phyloP scores from a whole-genome alignment of 345 rosid species.

The Ceriops decandra region DNA sequence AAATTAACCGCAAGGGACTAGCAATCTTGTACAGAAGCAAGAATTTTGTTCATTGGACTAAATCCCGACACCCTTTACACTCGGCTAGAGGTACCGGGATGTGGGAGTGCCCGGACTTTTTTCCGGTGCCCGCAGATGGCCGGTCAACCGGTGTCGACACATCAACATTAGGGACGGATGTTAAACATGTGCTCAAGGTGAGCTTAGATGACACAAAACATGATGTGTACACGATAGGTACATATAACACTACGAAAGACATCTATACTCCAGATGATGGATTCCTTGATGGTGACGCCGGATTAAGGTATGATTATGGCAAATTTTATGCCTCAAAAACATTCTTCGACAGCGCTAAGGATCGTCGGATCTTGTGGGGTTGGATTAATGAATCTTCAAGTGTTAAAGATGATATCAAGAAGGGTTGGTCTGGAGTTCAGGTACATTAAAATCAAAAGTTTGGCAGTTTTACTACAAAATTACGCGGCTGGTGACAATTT shows the following conservation, averaged over 20 bases:
- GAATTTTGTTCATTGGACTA: slow-evolving; percentile 53
- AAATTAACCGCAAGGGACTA: slow-evolving; percentile 30
- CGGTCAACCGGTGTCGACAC: slow-evolving; percentile 28
- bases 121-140: slow-evolving; percentile 35
- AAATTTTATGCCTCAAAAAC: slow-evolving; percentile 75
- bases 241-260: slow-evolving; percentile 33
- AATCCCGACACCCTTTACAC: slow-evolving; percentile 43
- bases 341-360: slow-evolving; percentile 49
- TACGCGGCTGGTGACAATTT: no score
- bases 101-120: slow-evolving; percentile 94
- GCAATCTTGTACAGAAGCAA: slow-evolving; percentile 50
- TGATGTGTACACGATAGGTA: slow-evolving; percentile 49
- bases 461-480: no score
- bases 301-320: slow-evolving; percentile 63
- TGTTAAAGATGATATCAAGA: slow-evolving; percentile 33
- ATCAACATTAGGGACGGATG: background rate
- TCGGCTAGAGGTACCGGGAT: slow-evolving; percentile 49
- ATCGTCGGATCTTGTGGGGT: slow-evolving; percentile 59
- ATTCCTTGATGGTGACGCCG: slow-evolving; percentile 36
- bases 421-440: slow-evolving; percentile 77
- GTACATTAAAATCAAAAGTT: slow-evolving; percentile 24
- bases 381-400: slow-evolving; percentile 67
- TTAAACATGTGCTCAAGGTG: slow-evolving; percentile 52
- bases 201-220: slow-evolving; percentile 49
- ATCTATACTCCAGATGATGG: slow-evolving; percentile 46